Evolutionary conservation across 768 basidiomycete genomes (phyloP).

Genomic region (Ramaria rubella): DNA sequence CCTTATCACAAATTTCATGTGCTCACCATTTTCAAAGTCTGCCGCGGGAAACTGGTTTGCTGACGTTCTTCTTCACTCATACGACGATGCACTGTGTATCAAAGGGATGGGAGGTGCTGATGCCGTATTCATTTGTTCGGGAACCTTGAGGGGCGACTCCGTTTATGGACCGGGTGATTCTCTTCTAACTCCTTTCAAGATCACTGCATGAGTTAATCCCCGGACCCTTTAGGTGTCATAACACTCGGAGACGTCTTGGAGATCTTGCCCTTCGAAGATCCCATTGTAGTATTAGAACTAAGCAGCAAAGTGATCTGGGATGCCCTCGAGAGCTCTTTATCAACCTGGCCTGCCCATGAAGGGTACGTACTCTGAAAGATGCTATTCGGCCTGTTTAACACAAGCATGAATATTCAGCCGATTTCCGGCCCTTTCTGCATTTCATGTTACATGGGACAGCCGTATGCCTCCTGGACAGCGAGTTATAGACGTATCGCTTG

Average conservation of each 20-base stretch:
- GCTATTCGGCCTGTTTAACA: not conserved
- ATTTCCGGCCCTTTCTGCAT: slow-evolving; percentile 82
- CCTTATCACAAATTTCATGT: not conserved
- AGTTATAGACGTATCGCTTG: slow-evolving; percentile 64
- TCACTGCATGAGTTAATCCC: not conserved
- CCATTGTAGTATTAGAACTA: slow-evolving; percentile 72
- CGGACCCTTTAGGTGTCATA: slow-evolving; percentile 45
- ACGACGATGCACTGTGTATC: slow-evolving; percentile 60
- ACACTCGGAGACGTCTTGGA: slow-evolving; percentile 85
- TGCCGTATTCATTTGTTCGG: slow-evolving; percentile 75
- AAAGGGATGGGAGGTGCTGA: slow-evolving; percentile 58
- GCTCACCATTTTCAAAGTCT: slow-evolving; percentile 36
- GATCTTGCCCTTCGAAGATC: slow-evolving; percentile 85
- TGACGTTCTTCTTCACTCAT: slow-evolving; percentile 77
- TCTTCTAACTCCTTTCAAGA: not conserved
- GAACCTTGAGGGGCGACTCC: slow-evolving; percentile 81
- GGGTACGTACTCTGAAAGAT: slow-evolving; percentile 40
- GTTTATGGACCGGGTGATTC: slow-evolving; percentile 69
- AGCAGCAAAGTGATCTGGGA: slow-evolving; percentile 77
- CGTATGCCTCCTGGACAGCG: slow-evolving; percentile 61
- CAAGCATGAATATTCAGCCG: slow-evolving; percentile 43
- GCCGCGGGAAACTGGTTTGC: slow-evolving; percentile 78
- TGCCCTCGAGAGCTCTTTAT: slow-evolving; percentile 63
- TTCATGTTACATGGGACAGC: slow-evolving; percentile 85
- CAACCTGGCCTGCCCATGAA: slow-evolving; percentile 85